Percentiles rank a stretch among this genome's conserved stretches.
These are phyloP conservation scores for Coniella lustricola DNA, from an alignment of 2,329 filamentous ascomycete species.

Conservation along the genomic window DNA sequence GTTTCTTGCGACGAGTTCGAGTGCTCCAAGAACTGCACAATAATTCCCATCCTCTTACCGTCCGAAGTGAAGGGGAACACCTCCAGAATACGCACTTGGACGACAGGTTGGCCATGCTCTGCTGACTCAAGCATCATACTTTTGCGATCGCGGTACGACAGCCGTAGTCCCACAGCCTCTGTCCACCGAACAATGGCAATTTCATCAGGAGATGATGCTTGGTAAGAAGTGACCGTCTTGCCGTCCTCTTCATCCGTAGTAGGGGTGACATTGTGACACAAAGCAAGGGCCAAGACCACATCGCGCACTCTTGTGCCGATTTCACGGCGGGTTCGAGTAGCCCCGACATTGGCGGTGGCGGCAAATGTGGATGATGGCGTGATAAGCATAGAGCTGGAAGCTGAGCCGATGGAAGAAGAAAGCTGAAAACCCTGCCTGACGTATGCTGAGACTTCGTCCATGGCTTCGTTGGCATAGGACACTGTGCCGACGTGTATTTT, in stretches of 20 bases:
- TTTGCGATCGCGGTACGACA: conserved; percentile 80
- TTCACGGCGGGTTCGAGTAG: conserved; percentile 81
- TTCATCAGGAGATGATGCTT: conserved; percentile 95
- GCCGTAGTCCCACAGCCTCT: conserved; percentile 78
- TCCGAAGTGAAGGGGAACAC: conserved; percentile 98
- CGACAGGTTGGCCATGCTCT: conserved; percentile 64
- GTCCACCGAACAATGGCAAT: conserved; percentile 97
- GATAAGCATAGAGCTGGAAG: conserved; percentile 48
- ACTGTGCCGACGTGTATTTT: conserved; percentile 98
- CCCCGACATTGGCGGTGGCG: conserved; percentile 51
- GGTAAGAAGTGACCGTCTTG: conserved; percentile 72
- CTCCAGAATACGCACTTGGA: conserved; percentile 82
- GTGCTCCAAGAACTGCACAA: conserved; percentile 73
- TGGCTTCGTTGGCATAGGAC: conserved; percentile 95
- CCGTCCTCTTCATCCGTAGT: conserved; percentile 80
- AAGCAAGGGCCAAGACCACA: conserved; percentile 80
- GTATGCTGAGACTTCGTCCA: conserved; percentile 91
- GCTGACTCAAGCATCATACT: conserved; percentile 76
- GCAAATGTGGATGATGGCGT: conserved; percentile 69
- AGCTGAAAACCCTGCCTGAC: conserved; percentile 74
- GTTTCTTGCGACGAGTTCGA: conserved; percentile 41
- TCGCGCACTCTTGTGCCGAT: conserved; percentile 91
- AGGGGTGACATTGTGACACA: conserved; percentile 97
- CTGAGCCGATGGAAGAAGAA: conserved; percentile 37
- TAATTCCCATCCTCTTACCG: conserved; percentile 95